Percentiles rank a stretch among this genome's conserved stretches.
Conservation (phyloP, 768 basidiomycete species). For the Pulveroboletus ravenelii region DNA sequence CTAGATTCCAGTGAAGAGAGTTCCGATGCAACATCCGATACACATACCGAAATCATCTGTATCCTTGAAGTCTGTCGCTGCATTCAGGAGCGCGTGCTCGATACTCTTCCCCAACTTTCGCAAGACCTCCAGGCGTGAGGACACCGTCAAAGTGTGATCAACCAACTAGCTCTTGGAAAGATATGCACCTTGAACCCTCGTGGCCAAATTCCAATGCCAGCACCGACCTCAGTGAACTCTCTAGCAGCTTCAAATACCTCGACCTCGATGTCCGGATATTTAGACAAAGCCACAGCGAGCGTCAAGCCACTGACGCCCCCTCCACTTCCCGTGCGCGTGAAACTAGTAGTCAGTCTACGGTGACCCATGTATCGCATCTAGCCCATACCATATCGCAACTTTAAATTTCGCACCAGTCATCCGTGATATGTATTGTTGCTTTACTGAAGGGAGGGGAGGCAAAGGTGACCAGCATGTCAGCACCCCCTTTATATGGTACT, state of each 20-base stretch:
- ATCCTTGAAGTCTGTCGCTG: conserved; percentile 14
- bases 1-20: conserved; percentile 30
- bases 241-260: conserved; percentile 52
- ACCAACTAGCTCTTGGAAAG: not conserved
- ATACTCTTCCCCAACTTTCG: conserved; percentile 17
- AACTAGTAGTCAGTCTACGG: not conserved
- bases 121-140: conserved; percentile 15
- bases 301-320: conserved; percentile 40
- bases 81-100: conserved; percentile 14
- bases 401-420: conserved; percentile 24
- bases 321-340: conserved; percentile 25
- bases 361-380: not conserved
- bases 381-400: conserved; percentile 25
- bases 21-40: not conserved
- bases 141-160: not conserved
- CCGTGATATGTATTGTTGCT: not conserved
- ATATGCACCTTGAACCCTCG: conserved; percentile 27
- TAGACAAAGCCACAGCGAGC: conserved; percentile 32
- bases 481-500: not conserved
- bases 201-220: conserved; percentile 50
- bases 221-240: conserved; percentile 52
- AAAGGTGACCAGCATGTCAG: not conserved
- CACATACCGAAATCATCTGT: conserved; percentile 23
- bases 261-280: conserved; percentile 50
- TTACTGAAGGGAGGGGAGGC: not conserved